These are phyloP conservation scores for Prototheca stagnorum DNA, from an alignment of 163 green algal species.

Conservation along the genomic window DNA sequence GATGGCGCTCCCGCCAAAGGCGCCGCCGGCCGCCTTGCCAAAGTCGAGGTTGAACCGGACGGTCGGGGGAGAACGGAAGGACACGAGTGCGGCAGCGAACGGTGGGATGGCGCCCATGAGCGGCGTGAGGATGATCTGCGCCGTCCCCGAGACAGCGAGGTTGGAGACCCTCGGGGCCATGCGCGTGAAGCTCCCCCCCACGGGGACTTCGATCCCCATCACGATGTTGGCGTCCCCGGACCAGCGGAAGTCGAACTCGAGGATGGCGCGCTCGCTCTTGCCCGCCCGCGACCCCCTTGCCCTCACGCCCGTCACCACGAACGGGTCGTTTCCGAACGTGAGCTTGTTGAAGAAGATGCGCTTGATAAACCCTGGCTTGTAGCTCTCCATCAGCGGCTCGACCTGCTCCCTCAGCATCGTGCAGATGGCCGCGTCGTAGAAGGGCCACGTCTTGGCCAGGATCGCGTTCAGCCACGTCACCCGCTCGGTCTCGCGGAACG, in stretches of 20 bases:
- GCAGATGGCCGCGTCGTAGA: conserved; percentile 65
- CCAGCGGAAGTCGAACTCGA: conserved; percentile 55
- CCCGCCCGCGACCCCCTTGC: conserved; percentile 2
- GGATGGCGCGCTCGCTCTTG: not conserved
- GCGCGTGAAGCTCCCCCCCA: conserved; percentile 37
- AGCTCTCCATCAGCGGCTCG: conserved; percentile 41
- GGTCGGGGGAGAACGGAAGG: conserved; percentile 33
- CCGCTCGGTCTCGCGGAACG: conserved; percentile 16
- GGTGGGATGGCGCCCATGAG: conserved; percentile 56
- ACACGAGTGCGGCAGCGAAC: conserved; percentile 53
- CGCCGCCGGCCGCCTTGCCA: conserved; percentile 47
- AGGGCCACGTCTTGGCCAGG: conserved; percentile 66
- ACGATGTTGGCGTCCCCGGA: conserved; percentile 73
- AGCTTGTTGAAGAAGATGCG: conserved; percentile 70
- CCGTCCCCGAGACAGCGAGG: conserved; percentile 49
- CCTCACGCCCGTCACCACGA: conserved; percentile 38
- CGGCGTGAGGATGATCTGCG: conserved; percentile 45
- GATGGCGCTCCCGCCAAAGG: conserved; percentile 34
- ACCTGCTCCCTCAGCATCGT: conserved; percentile 46
- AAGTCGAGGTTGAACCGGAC: conserved; percentile 74
- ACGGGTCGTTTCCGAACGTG: conserved; percentile 66
- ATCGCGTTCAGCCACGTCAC: conserved; percentile 67
- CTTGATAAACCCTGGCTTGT: conserved; percentile 59
- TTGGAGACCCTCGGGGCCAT: conserved; percentile 78
- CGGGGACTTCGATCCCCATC: conserved; percentile 58